These are phyloP conservation scores for Eucalyptus pauciflora DNA, from an alignment of 345 rosid species.

Conservation along the genomic window DNA sequence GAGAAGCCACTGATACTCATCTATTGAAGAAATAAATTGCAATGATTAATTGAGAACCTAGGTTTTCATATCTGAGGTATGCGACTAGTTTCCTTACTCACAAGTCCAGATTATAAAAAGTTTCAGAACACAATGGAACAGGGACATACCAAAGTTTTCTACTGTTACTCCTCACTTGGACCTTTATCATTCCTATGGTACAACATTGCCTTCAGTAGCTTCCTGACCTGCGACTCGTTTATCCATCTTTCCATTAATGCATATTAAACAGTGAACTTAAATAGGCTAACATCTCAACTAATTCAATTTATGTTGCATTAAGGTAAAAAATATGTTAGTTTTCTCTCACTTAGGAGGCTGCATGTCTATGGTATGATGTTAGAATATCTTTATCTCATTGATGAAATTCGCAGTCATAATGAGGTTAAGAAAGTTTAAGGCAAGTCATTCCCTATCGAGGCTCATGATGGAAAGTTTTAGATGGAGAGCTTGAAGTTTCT, in stretches of 20 bases:
- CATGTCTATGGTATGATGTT: neutral
- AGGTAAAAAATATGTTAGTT: no score
- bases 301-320: neutral
- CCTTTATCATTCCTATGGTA: slow-evolving; percentile 32
- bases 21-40: slow-evolving; percentile 44
- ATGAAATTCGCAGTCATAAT: neutral
- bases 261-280: slow-evolving; percentile 1
- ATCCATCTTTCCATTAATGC: slow-evolving; percentile 34
- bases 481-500: neutral
- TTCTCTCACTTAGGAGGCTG: neutral
- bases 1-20: slow-evolving; percentile 31
- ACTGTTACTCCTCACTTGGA: slow-evolving; percentile 33
- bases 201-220: slow-evolving; percentile 63
- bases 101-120: neutral
- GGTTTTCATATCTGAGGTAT: neutral
- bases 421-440: neutral
- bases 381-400: neutral
- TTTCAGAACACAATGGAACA: slow-evolving; percentile 13
- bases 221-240: slow-evolving; percentile 75
- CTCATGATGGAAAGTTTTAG: neutral
- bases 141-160: slow-evolving; percentile 50
- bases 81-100: neutral
- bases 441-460: neutral
- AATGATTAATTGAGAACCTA: slow-evolving; percentile 10
- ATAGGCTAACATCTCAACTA: neutral